A percentile compares a stretch with the other conserved stretches of the same genome.
Evolutionary conservation across 2,329 filamentous ascomycete genomes (phyloP).

Genomic region (Ceratocystis alfenasii): DNA sequence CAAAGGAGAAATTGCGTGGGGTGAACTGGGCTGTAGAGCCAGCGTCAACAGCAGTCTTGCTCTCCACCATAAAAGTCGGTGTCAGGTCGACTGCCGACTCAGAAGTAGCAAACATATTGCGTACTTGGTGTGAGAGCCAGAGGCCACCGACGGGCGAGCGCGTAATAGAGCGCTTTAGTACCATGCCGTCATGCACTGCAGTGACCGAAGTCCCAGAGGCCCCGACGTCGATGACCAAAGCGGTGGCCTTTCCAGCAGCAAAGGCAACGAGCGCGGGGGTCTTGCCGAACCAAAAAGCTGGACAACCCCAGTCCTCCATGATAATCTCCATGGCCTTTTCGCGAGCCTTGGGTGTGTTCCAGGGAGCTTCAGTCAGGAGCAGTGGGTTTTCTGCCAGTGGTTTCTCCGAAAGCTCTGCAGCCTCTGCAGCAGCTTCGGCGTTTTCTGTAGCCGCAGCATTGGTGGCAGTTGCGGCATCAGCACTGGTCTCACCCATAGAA

Average conservation of each 20-base stretch:
- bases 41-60: constrained; percentile 81
- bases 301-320: constrained; percentile 93
- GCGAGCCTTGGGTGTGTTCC: constrained; percentile 76
- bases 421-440: constrained; percentile 14
- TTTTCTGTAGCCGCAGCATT: constrained; percentile 24
- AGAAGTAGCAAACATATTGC: constrained; percentile 53
- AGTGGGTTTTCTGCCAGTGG: constrained; percentile 79
- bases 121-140: constrained; percentile 81
- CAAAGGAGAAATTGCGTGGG: constrained; percentile 55
- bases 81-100: constrained; percentile 60
- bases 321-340: constrained; percentile 93
- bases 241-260: constrained; percentile 83
- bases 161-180: constrained; percentile 79
- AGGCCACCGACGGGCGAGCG: constrained; percentile 77
- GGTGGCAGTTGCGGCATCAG: constrained; percentile 12
- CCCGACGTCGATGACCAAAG: constrained; percentile 83
- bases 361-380: constrained; percentile 85
- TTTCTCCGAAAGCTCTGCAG: constrained; percentile 50
- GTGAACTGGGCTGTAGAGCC: constrained; percentile 65
- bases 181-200: constrained; percentile 86
- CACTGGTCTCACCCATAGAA: constrained; percentile 39
- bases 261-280: constrained; percentile 85
- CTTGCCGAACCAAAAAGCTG: constrained; percentile 85
- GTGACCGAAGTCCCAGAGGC: constrained; percentile 81
- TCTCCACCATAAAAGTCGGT: constrained; percentile 77